phyloP scores from a whole-genome alignment of 2,329 filamentous ascomycete species.

The Curvularia sp. region DNA sequence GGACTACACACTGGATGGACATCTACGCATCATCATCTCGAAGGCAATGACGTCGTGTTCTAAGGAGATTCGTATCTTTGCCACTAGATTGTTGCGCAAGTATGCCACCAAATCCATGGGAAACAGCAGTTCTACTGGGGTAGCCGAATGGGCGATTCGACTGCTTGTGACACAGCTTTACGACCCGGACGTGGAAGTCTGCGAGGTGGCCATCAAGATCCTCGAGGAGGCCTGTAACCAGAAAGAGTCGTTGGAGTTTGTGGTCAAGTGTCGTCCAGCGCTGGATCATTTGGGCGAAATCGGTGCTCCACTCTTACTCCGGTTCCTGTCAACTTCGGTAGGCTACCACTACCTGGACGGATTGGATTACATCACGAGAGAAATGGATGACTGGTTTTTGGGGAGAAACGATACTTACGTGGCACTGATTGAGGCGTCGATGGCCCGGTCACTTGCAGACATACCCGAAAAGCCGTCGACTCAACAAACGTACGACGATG shows the following conservation, averaged over 20 bases:
- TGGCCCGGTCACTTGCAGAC: constrained; percentile 81
- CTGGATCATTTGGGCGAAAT: constrained; percentile 97
- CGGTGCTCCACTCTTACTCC: constrained; percentile 86
- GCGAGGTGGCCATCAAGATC: constrained; percentile 94
- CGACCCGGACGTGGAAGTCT: constrained; percentile 95
- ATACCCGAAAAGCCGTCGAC: constrained; percentile 63
- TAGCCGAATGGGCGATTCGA: constrained; percentile 95
- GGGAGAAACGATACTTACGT: constrained; percentile 98
- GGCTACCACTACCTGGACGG: constrained; percentile 98
- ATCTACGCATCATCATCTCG: constrained; percentile 89
- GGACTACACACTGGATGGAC: constrained; percentile 84
- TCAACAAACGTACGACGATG: constrained; percentile 51
- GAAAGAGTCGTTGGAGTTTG: constrained; percentile 88
- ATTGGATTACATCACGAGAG: constrained; percentile 96
- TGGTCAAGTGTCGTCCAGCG: constrained; percentile 93
- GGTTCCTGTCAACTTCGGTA: constrained; percentile 94
- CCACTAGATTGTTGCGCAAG: constrained; percentile 84
- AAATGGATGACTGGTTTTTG: constrained; percentile 99
- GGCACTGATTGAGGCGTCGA: constrained; percentile 89
- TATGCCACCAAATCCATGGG: constrained; percentile 72
- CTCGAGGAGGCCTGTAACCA: constrained; percentile 96
- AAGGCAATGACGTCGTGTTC: constrained; percentile 92
- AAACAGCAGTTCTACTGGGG: constrained; percentile 55
- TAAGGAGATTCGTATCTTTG: constrained; percentile 88
- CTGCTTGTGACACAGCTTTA: constrained; percentile 98